These are phyloP conservation scores for Agrocybe praecox DNA, from an alignment of 768 basidiomycete genomes.

Conservation along the genomic window DNA sequence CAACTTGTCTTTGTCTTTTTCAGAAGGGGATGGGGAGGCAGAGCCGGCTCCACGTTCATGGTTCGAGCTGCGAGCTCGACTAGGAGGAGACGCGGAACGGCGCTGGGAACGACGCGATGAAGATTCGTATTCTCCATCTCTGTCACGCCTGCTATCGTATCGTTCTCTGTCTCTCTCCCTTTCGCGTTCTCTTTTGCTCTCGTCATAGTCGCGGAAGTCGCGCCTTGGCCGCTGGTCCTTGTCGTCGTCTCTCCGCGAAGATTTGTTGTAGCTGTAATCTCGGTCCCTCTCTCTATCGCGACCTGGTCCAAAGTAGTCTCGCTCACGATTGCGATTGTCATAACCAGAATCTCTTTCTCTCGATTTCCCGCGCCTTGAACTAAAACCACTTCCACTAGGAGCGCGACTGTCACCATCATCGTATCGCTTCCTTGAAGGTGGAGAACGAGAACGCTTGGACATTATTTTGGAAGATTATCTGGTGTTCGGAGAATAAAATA, in stretches of 20 bases:
- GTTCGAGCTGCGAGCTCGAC: conserved; percentile 39
- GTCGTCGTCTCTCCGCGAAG: conserved; percentile 6
- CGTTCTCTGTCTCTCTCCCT: conserved; percentile 45
- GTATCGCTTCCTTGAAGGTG: conserved; percentile 2
- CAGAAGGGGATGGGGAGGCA: conserved; percentile 41
- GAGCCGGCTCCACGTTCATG: conserved; percentile 45
- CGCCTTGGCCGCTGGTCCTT: conserved; percentile 17
- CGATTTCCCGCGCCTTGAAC: conserved; percentile 8
- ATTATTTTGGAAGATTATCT: conserved; percentile 13
- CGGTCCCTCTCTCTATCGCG: conserved; percentile 19
- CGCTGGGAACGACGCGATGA: conserved; percentile 27
- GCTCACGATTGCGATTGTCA: neutral
- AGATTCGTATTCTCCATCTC: conserved; percentile 29
- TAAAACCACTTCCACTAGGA: conserved; percentile 3
- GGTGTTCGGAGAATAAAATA: conserved; percentile 5
- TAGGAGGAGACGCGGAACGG: conserved; percentile 65
- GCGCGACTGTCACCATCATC: conserved; percentile 6
- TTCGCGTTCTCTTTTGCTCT: conserved; percentile 44
- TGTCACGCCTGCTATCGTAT: conserved; percentile 33
- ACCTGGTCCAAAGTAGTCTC: conserved; percentile 1
- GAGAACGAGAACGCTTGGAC: conserved; percentile 23
- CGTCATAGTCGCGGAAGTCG: conserved; percentile 26
- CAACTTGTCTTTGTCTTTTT: conserved; percentile 42
- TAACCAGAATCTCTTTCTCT: conserved; percentile 3
- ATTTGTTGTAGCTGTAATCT: conserved; percentile 13